Conservation (phyloP, 2,329 filamentous ascomycete genomes). For the Nemania serpens region DNA sequence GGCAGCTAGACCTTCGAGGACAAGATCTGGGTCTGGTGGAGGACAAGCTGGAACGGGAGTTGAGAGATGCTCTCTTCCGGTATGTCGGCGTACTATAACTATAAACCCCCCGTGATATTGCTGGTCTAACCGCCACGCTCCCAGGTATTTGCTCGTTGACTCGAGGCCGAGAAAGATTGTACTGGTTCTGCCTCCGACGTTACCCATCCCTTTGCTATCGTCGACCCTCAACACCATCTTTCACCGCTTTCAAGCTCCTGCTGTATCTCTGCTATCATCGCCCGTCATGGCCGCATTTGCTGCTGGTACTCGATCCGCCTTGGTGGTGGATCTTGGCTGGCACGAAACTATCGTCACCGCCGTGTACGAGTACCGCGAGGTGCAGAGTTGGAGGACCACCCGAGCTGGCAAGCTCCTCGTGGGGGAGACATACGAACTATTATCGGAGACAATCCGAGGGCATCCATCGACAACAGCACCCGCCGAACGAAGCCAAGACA, state of each 20-base stretch:
- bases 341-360: conserved; percentile 83
- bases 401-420: conserved; percentile 76
- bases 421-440: conserved; percentile 68
- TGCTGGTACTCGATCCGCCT: conserved; percentile 81
- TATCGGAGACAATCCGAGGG: conserved; percentile 53
- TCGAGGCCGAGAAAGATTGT: conserved; percentile 75
- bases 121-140: not conserved
- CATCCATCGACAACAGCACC: conserved; percentile 24
- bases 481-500: conserved; percentile 37
- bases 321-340: conserved; percentile 93
- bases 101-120: not conserved
- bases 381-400: conserved; percentile 70
- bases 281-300: conserved; percentile 75
- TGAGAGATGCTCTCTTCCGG: conserved; percentile 83
- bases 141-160: conserved; percentile 69
- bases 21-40: conserved; percentile 79
- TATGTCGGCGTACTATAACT: conserved; percentile 50
- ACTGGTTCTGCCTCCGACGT: conserved; percentile 74
- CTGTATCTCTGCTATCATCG: conserved; percentile 78
- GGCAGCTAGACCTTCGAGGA: conserved; percentile 73
- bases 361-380: conserved; percentile 88
- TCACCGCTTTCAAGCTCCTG: conserved; percentile 76
- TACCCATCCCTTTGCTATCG: conserved; percentile 79
- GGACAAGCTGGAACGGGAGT: conserved; percentile 82
- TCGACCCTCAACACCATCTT: conserved; percentile 79